Percentiles rank a stretch among this genome's conserved stretches.
These are phyloP conservation scores for Globisporangium apiculatum DNA, from an alignment of 352 stramenopile species.

Conservation along the genomic window DNA sequence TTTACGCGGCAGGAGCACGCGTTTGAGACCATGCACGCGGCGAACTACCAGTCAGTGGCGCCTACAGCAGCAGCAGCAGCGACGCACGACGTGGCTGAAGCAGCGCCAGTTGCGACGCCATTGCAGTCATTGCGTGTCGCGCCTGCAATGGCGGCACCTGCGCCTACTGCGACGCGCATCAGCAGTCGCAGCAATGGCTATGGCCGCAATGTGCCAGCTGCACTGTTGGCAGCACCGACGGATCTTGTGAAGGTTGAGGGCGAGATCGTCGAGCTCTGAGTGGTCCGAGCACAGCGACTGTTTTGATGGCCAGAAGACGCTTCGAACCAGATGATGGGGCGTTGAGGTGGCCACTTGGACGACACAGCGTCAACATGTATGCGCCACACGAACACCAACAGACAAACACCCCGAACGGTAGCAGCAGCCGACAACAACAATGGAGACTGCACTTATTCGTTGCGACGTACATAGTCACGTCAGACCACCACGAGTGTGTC, in stretches of 20 bases:
- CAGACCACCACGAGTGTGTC: not conserved
- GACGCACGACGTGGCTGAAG: not conserved
- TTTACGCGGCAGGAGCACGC: conserved; percentile 14
- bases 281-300: not conserved
- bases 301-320: not conserved
- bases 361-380: too few species aligned
- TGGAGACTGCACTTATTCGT: not conserved
- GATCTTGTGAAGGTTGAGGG: conserved; percentile 48
- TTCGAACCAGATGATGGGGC: too few species aligned
- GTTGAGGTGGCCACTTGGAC: not conserved
- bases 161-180: not conserved
- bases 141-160: not conserved
- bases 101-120: not conserved
- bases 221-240: conserved; percentile 26
- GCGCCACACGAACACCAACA: too few species aligned
- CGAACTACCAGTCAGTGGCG: conserved; percentile 5
- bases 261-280: conserved; percentile 54
- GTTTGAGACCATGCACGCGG: conserved; percentile 13
- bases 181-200: not conserved
- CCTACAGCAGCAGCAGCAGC: conserved; percentile 1
- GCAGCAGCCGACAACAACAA: not conserved
- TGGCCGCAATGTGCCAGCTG: not conserved
- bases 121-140: not conserved
- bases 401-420: not conserved
- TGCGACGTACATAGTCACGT: not conserved